Evolutionary conservation across 1,284 basidiomycete species (phyloP).

Genomic region (Naganishia sp.): DNA sequence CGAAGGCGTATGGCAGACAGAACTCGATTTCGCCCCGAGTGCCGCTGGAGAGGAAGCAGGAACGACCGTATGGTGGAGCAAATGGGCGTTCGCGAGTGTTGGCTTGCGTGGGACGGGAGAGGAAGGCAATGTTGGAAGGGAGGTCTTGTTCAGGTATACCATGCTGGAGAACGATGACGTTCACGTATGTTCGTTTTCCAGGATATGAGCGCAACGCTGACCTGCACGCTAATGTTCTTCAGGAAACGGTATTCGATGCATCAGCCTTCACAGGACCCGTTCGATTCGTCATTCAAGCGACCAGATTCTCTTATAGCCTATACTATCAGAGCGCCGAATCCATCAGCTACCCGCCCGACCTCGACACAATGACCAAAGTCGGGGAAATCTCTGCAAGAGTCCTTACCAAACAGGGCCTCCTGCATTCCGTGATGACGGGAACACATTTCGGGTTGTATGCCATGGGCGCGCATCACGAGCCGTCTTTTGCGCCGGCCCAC

Average conservation of each 20-base stretch:
- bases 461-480: constrained; percentile 29
- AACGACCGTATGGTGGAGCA: constrained; percentile 34
- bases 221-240: neutral
- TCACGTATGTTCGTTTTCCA: constrained; percentile 5
- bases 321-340: neutral
- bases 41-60: constrained; percentile 36
- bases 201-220: neutral
- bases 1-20: constrained; percentile 31
- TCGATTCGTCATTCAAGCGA: constrained; percentile 18
- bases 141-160: constrained; percentile 27
- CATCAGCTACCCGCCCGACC: neutral
- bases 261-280: constrained; percentile 10
- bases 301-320: constrained; percentile 7
- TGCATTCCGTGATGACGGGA: constrained; percentile 25
- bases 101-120: constrained; percentile 16
- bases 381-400: constrained; percentile 23
- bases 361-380: constrained; percentile 12
- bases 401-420: constrained; percentile 12
- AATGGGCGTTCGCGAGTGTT: constrained; percentile 25
- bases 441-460: constrained; percentile 30
- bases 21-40: constrained; percentile 34
- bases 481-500: constrained; percentile 23
- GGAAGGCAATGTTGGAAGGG: constrained; percentile 4
- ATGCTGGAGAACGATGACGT: constrained; percentile 20
- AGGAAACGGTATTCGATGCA: constrained; percentile 18